Base-by-base conservation (phyloP, 2,329 filamentous ascomycete genomes). In the Phialemonium atrogriseum region DNA sequence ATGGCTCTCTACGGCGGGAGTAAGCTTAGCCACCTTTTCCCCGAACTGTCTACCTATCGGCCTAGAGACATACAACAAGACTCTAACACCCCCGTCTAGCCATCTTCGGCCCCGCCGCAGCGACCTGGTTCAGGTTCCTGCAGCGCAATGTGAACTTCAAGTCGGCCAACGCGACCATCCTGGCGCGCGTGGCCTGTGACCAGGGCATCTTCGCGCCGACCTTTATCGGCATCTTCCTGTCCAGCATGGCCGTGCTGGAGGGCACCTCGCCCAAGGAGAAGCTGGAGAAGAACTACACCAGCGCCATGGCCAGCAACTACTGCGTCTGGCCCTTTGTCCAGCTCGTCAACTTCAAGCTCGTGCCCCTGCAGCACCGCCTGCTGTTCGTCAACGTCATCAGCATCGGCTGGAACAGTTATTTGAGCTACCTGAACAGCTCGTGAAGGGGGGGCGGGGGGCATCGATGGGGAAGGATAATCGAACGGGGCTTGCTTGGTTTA, bases 301-400 rank as follows among this genome's bases (percentile, higher is more conserved):
- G 73, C 10, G 83, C 84, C 19, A 72, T 94, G 49, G 71, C 71
- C 55, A 80, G 84, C 54, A 95, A 94, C 64, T 86, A 85, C 70
- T 73, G 85, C 64, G 59, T 95, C 34, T 95, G 88, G 88, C 88
- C 88, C 4, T 66, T 68, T 41, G 85, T 93, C 34, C 88, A 95
- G 64, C 66, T 80, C 33, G 68, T 80, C 50, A 95, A 95, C 66
- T 95, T 95, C 63, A 81, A 82, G 49, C 72, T 91, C 42, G 73
- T 94, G 41, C 88, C 88, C 29, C 65, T 93, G 40, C 75, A 93
- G 52, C 78, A 89, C 59, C 73, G 87, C 37, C 75, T 95, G 24
- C 62, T 94, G 46, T 80, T 94, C 39, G 88, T 94, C 47, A 95
- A 95, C 50, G 56, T 93, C 30, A 68, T 94, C 33, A 84, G 66